These are phyloP conservation scores for Elymus sibiricus DNA, from an alignment of 176 grass and related monocot species.

Conservation along the genomic window DNA sequence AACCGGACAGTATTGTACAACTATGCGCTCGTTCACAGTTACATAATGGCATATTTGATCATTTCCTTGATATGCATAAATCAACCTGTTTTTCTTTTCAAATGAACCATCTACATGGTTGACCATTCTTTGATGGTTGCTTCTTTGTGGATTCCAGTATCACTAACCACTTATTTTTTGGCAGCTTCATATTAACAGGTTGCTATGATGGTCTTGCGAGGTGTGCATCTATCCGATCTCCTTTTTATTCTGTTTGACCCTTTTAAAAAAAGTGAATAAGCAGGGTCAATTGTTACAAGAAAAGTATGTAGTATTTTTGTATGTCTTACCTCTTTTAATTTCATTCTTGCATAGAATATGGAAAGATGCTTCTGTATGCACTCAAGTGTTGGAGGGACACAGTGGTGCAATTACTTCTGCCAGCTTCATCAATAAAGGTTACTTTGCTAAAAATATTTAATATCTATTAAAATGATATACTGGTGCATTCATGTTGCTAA, in stretches of 20 bases:
- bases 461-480: not conserved
- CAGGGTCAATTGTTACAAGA: not conserved
- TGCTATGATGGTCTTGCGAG: slow-evolving; percentile 83
- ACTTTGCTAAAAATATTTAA: not conserved
- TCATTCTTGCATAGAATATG: slow-evolving; percentile 62
- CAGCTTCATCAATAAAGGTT: slow-evolving; percentile 70
- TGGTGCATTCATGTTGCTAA: not conserved
- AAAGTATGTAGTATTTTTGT: not conserved
- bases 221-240: slow-evolving; percentile 35
- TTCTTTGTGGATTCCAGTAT: not conserved
- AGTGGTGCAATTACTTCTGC: slow-evolving; percentile 62
- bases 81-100: not conserved
- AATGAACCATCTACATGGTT: not conserved
- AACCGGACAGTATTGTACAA: not conserved
- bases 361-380: slow-evolving; percentile 62
- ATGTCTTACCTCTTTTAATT: not conserved
- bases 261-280: not conserved
- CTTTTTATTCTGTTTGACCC: not conserved
- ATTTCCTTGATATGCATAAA: not conserved
- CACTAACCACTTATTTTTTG: slow-evolving; percentile 28
- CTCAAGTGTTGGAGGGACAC: slow-evolving; percentile 80
- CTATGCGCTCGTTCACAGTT: not conserved
- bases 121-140: slow-evolving; percentile 12
- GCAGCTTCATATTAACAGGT: slow-evolving; percentile 88
- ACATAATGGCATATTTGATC: not conserved